Base-by-base conservation (phyloP, 495 filamentous ascomycete genomes). In the Podospora fimiseda region DNA sequence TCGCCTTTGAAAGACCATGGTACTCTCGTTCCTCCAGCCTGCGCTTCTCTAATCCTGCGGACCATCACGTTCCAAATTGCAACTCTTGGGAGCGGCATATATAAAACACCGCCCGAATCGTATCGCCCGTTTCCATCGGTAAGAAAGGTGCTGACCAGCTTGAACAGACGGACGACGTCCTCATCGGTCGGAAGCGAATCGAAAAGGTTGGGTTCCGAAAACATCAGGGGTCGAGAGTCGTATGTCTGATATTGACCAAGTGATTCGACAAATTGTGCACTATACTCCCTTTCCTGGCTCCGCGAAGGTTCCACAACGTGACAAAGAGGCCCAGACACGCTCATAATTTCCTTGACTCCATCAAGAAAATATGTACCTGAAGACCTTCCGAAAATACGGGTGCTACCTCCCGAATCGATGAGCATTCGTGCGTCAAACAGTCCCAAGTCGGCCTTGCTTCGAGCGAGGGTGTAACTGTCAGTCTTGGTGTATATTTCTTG, bases 301-400 rank as follows among this genome's bases (percentile, higher is more conserved):
- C 27, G 27, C 11, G 11, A 6, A 5, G 27, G 27, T 30, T 24
- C 11, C 48, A 59, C 48, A 14, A 47, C 51, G 5, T 21, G 24
- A 3, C 18, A 53, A 39, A 44, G 48, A 7, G 65, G 56, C 14
- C 56, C 59, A 16, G 59, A 43, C 8, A 55, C 56, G 3, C 51
- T 58, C 47, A 74, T 65, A 33, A 74, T 66, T 19, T 53, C 51
- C 57, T 68, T 72, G 19, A 73, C 50, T 2, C 60, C 49, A 51
- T 74, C 72, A 4, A 70, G 61, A 24, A 69, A 74, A 9, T 62
- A 65, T 2, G 68, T 65, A 23, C 69, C 72, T 11, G 69, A 68
- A 5, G 71, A 70, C 52, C 58, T 61, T 14, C 71, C 71, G n/a
- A 64, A 59, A 51, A 61, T 72, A 45, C 69, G 63, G 0, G 53